Conservation (phyloP, 202 grass and related monocot species). For the Cymbopogon flexuosus region DNA sequence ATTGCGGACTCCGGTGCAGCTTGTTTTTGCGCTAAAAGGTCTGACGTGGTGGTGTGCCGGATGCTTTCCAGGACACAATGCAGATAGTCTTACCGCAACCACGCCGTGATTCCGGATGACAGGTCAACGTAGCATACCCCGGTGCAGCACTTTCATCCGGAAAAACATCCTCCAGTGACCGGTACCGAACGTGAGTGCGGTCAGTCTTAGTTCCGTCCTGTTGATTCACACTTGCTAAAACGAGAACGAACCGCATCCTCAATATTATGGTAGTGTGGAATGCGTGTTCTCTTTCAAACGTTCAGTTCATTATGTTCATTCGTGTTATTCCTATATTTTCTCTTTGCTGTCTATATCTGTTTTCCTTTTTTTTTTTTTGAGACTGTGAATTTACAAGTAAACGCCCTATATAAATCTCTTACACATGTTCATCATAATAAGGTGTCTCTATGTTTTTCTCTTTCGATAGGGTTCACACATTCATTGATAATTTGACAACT, state of each 20-base stretch:
- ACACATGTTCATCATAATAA: neutral
- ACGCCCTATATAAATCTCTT: neutral
- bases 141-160: too few species aligned
- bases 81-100: too few species aligned
- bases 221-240: neutral
- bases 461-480: neutral
- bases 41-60: too few species aligned
- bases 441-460: neutral
- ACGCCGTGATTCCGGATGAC: too few species aligned
- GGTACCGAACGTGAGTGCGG: too few species aligned
- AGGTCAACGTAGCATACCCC: too few species aligned
- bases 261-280: neutral
- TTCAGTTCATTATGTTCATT: neutral
- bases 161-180: too few species aligned
- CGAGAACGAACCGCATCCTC: neutral
- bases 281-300: neutral
- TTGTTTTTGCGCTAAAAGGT: too few species aligned
- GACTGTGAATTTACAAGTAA: neutral
- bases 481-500: conserved; percentile 4
- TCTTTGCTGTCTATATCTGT: neutral
- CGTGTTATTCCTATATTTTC: neutral
- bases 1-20: too few species aligned
- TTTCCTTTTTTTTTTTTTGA: neutral
- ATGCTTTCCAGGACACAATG: too few species aligned
- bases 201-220: neutral